Evolutionary conservation across 2,329 filamentous ascomycete species (phyloP).

Genomic region (Cladobotryum protrusum): DNA sequence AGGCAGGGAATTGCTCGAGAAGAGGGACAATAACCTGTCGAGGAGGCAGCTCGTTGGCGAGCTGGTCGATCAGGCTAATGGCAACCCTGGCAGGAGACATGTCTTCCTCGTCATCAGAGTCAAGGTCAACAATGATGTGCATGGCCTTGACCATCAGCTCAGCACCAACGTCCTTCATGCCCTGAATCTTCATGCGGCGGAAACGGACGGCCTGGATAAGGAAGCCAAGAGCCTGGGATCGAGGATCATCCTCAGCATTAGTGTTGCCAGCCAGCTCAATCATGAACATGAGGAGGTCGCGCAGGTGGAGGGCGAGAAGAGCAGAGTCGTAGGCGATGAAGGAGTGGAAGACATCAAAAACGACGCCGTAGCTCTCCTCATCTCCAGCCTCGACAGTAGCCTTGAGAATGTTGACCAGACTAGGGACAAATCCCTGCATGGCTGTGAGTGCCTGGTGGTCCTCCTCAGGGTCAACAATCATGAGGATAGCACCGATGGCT

Average conservation of each 20-base stretch:
- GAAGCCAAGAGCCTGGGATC: constrained; percentile 87
- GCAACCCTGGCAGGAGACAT: constrained; percentile 75
- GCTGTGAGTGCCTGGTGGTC: constrained; percentile 65
- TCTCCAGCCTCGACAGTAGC: constrained; percentile 71
- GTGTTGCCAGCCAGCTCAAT: constrained; percentile 75
- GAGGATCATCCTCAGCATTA: constrained; percentile 73
- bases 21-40: constrained; percentile 92
- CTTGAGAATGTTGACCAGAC: constrained; percentile 87
- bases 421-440: constrained; percentile 75
- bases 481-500: constrained; percentile 78
- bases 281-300: constrained; percentile 90
- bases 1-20: constrained; percentile 76
- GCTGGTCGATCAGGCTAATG: constrained; percentile 79
- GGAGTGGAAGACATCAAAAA: constrained; percentile 96
- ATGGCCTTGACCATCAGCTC: constrained; percentile 82
- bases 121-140: constrained; percentile 84
- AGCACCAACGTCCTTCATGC: constrained; percentile 74
- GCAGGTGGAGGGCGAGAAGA: constrained; percentile 77
- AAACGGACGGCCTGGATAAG: constrained; percentile 88
- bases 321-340: constrained; percentile 84
- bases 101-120: constrained; percentile 73
- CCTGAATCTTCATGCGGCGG: constrained; percentile 93
- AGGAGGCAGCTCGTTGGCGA: constrained; percentile 81
- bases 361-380: constrained; percentile 81
- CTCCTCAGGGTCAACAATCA: constrained; percentile 84